Base-by-base conservation (phyloP, 2,329 filamentous ascomycete genomes). In the Colletotrichum abscissum region DNA sequence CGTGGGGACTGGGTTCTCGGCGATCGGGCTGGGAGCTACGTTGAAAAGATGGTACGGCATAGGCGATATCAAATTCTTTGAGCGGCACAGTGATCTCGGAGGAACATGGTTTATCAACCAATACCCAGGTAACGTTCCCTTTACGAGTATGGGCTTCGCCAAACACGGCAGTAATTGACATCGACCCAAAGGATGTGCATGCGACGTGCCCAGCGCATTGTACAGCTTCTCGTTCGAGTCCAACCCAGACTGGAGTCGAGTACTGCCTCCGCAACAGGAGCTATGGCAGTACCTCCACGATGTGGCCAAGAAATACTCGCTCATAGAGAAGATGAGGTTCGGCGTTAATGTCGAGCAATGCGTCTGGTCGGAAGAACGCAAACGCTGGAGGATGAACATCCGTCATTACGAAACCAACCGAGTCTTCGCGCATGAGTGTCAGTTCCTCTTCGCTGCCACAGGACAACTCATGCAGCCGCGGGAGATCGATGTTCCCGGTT, bases 31-130 rank as follows among this genome's bases (percentile, higher is more conserved):
- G 77, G 91, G 88, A 8, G 90, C 88, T 55, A 87, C 88, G 28
- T 79, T 93, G 64, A 88, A 90, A 76, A 82, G 88, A 22, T 86
- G 86, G 79, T 85, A 92, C 55, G 86, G 85, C 35, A 90, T 90
- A 67, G 86, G 87, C 74, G 89, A 92, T 73, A 86, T 92, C 76
- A 83, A 84, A 33, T 86, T 93, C 77, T 92, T 92, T 72, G 91
- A 93, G 28, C 84, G 88, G 14, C 84, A 90, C 73, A 81, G 84
- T 4, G 86, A 86, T 3, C 84, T 92, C 56, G 91, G 91, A 38
- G 91, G 91, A 8, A 92, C 91, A 1, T 93, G 91, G 91, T 87
- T 86, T 80, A 86, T 87, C 57, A 93, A 92, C 78, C 83, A 85
- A 38, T 93, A 93, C 79, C 91, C 89, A 11, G 88, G 88, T 79